Conservation (phyloP, 192 early-diverging fungal genomes). For the Globomyces pollinis-pini region DNA sequence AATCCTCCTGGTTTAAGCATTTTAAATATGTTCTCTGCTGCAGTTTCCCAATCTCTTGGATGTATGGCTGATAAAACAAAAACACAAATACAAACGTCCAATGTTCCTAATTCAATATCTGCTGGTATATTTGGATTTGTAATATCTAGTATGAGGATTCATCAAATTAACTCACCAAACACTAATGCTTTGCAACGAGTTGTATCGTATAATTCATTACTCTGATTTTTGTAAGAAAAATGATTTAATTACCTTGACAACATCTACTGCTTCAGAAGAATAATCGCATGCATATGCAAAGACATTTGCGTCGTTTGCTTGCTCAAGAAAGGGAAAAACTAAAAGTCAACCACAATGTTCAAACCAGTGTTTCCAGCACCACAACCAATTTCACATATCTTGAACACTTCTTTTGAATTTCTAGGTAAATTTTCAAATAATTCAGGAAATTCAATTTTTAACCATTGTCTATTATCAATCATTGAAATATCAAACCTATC, state of each 20-base stretch:
- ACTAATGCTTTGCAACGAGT: conserved; percentile 80
- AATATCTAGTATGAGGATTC: too few relatives aligned
- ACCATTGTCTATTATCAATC: conserved; percentile 53
- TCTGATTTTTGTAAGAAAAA: too few relatives aligned
- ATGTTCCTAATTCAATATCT: conserved; percentile 67
- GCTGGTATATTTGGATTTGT: conserved; percentile 61
- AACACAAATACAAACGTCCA: conserved; percentile 89
- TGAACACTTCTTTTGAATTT: conserved; percentile 14
- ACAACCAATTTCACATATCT: conserved; percentile 91
- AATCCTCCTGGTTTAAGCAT: conserved; percentile 85
- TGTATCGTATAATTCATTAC: conserved; percentile 54
- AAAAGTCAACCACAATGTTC: too few relatives aligned
- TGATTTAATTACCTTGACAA: too few relatives aligned
- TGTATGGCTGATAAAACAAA: conserved; percentile 93
- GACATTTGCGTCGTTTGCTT: conserved; percentile 55
- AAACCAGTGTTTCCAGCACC: conserved; percentile 68
- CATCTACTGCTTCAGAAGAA: conserved; percentile 77
- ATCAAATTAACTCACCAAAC: too few relatives aligned
- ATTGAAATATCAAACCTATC: too few relatives aligned
- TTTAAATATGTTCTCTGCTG: conserved; percentile 69
- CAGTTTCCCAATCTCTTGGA: conserved; percentile 71
- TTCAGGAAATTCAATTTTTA: conserved; percentile 44
- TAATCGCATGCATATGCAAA: conserved; percentile 94
- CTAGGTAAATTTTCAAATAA: conserved; percentile 24
- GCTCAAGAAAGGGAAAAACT: conserved; percentile 87